phyloP scores from a whole-genome alignment of 345 rosid genomes.

The Stellera chamaejasme region DNA sequence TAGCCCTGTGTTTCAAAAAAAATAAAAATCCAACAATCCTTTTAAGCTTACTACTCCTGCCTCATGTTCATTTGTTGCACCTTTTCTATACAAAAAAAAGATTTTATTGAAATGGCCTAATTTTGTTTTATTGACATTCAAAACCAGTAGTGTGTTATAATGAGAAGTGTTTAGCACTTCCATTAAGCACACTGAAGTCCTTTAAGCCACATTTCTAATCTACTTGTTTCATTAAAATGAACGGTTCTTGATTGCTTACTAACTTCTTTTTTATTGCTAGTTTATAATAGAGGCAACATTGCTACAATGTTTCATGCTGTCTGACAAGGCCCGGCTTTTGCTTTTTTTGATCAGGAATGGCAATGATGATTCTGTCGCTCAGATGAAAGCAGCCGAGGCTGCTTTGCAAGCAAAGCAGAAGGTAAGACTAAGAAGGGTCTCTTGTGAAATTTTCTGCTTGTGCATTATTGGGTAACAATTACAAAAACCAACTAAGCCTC shows the following conservation, averaged over 20 bases:
- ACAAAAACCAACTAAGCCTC: too few relatives aligned
- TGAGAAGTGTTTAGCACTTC: too few relatives aligned
- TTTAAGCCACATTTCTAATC: background rate
- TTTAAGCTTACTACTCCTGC: too few relatives aligned
- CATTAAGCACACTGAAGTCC: background rate
- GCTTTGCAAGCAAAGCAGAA: slow-evolving; percentile 75
- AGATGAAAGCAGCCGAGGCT: slow-evolving; percentile 87
- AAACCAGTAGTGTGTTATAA: too few relatives aligned
- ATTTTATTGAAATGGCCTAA: too few relatives aligned
- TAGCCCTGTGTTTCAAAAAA: too few relatives aligned
- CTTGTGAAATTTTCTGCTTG: too few relatives aligned
- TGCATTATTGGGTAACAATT: too few relatives aligned
- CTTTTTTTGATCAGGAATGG: slow-evolving; percentile 41
- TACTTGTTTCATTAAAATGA: background rate
- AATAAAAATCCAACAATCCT: too few relatives aligned
- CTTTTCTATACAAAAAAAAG: too few relatives aligned
- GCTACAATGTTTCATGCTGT: slow-evolving; percentile 11
- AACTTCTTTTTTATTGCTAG: background rate
- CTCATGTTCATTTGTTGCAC: too few relatives aligned
- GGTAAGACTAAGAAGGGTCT: slow-evolving; percentile 21
- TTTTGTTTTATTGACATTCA: too few relatives aligned
- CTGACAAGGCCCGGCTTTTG: slow-evolving; percentile 13
- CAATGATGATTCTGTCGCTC: slow-evolving; percentile 61
- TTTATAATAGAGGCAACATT: background rate
- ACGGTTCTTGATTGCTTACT: background rate